phyloP scores from a whole-genome alignment of 2,329 filamentous ascomycete species.

The Neofusicoccum ribis region DNA sequence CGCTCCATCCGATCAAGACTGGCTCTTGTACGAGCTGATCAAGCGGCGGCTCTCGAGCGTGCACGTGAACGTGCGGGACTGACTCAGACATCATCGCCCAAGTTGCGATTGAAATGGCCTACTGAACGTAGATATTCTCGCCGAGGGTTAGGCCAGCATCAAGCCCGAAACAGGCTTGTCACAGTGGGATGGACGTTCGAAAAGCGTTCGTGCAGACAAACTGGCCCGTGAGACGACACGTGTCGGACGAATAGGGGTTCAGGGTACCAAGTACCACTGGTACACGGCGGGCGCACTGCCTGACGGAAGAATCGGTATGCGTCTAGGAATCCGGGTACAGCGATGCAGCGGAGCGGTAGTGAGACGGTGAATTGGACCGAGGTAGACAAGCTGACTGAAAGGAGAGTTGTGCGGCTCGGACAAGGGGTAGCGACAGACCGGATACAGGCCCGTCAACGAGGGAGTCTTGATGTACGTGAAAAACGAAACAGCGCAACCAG shows the following conservation, averaged over 20 bases:
- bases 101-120: background rate
- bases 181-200: background rate
- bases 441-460: background rate
- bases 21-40: background rate
- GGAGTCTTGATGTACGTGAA: background rate
- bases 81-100: background rate
- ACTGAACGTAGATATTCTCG: no score
- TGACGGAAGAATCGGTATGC: background rate
- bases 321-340: background rate
- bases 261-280: background rate
- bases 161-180: background rate
- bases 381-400: background rate
- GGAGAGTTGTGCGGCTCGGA: background rate
- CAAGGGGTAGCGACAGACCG: background rate
- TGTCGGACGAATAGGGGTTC: background rate
- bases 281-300: background rate
- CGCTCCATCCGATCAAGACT: background rate
- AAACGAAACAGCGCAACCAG: background rate
- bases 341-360: no score
- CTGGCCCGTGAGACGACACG: slow-evolving; percentile 1
- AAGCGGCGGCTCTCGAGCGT: background rate
- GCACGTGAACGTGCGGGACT: background rate
- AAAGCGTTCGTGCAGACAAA: background rate
- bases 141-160: background rate
- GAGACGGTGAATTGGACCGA: no score